Percentiles rank a stretch among this genome's conserved stretches.
Conservation (phyloP, 2,329 filamentous ascomycete species). For the Cercospora sojina region DNA sequence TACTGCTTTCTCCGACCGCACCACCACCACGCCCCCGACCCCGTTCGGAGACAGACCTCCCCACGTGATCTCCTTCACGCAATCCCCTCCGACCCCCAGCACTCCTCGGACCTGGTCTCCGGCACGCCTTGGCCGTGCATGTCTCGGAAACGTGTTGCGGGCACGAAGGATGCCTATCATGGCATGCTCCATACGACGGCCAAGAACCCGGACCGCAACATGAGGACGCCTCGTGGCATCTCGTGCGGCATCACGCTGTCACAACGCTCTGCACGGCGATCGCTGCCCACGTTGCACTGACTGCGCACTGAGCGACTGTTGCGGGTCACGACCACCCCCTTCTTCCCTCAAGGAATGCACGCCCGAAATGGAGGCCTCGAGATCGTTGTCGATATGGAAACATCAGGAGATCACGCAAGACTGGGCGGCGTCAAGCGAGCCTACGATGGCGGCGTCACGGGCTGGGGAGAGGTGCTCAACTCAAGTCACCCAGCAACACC, state of each 20-base stretch:
- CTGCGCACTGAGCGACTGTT: neutral
- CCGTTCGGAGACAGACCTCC: neutral
- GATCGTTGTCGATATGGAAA: neutral
- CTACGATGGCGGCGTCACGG: neutral
- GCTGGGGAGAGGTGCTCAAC: neutral
- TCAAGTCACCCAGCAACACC: slow-evolving; percentile 16
- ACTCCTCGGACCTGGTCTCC: neutral
- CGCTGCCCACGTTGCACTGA: neutral
- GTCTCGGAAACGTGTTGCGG: neutral
- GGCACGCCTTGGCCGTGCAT: neutral
- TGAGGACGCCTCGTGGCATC: neutral
- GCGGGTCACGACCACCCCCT: neutral
- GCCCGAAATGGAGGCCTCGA: neutral
- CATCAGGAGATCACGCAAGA: neutral
- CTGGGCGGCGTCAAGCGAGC: neutral
- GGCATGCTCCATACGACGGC: neutral
- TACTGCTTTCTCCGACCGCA: neutral
- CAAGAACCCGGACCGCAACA: neutral
- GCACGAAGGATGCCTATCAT: neutral
- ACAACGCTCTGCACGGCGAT: neutral
- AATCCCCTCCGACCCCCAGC: neutral
- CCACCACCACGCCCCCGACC: neutral
- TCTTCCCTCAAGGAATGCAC: neutral
- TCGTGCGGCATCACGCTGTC: neutral
- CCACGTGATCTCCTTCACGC: neutral